phyloP scores from a whole-genome alignment of 306 rosid species.

The Arachis stenosperma region DNA sequence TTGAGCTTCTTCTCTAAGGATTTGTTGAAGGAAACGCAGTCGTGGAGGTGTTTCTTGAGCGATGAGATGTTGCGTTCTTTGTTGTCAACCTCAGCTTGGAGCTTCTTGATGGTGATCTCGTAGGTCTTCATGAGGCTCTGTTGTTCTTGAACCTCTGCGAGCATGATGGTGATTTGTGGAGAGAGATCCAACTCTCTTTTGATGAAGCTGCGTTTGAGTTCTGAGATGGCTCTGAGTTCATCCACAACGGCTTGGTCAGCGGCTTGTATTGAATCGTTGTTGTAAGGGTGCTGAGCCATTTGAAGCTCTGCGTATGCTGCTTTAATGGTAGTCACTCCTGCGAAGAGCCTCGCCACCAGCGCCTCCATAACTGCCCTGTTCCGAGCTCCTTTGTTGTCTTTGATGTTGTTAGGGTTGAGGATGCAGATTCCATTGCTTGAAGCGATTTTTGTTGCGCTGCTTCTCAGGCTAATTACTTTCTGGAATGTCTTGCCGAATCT shows the following conservation, averaged over 20 bases:
- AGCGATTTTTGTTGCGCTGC: conserved; percentile 57
- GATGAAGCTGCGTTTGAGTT: conserved; percentile 67
- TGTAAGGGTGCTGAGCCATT: conserved; percentile 94
- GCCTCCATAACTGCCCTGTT: conserved; percentile 85
- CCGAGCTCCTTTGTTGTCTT: conserved; percentile 46
- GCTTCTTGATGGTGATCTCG: conserved; percentile 71
- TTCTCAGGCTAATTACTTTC: conserved; percentile 67
- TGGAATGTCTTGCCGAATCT: conserved; percentile 61
- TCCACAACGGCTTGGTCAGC: conserved; percentile 88
- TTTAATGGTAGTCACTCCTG: conserved; percentile 86
- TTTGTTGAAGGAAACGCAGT: conserved; percentile 46
- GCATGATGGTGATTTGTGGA: conserved; percentile 87
- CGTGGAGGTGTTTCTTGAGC: conserved; percentile 48
- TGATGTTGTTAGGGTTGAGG: conserved; percentile 53
- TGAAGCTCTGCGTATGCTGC: conserved; percentile 93
- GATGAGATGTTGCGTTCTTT: conserved; percentile 36
- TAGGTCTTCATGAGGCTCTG: conserved; percentile 86
- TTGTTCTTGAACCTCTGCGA: conserved; percentile 95
- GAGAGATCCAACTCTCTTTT: conserved; percentile 82
- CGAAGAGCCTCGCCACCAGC: conserved; percentile 80
- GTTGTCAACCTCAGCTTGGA: conserved; percentile 58
- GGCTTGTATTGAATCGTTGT: conserved; percentile 67
- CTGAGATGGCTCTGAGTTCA: conserved; percentile 76
- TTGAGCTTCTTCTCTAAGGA: conserved; percentile 63
- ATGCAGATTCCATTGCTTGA: conserved; percentile 84